Evolutionary conservation across 225 moss, liverwort and hornwort genomes (phyloP).

Genomic region (Asterella californica): DNA sequence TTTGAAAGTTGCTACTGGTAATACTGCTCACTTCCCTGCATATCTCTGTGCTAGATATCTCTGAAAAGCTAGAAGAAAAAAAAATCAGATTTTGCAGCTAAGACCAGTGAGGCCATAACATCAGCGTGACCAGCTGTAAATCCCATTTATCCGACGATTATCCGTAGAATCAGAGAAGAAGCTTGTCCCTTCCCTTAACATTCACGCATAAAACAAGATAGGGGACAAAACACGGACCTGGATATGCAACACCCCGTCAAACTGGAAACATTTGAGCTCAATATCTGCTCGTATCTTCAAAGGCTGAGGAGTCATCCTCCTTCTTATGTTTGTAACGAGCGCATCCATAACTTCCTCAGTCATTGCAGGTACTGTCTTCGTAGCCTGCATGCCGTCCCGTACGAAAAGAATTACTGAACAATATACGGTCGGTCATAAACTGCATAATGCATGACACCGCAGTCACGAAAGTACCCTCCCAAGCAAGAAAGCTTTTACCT

Average conservation of each 20-base stretch:
- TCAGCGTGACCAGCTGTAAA: too few relatives aligned
- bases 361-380: constrained; percentile 81
- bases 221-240: constrained; percentile 42
- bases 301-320: constrained; percentile 97
- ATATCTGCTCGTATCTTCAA: constrained; percentile 98
- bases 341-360: constrained; percentile 84
- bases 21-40: too few relatives aligned
- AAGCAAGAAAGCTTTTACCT: background rate
- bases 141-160: too few relatives aligned
- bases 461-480: background rate
- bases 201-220: background rate
- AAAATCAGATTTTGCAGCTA: too few relatives aligned
- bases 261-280: constrained; percentile 90
- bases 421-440: background rate
- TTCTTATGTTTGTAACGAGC: constrained; percentile 83
- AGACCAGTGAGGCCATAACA: too few relatives aligned
- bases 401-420: background rate
- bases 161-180: too few relatives aligned
- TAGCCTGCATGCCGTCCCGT: constrained; percentile 31
- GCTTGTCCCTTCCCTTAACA: too few relatives aligned
- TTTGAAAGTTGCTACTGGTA: too few relatives aligned
- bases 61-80: too few relatives aligned
- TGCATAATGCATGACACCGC: background rate
- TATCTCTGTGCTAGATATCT: too few relatives aligned
- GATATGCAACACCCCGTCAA: constrained; percentile 90